These are phyloP conservation scores for Marasmius oreades DNA, from an alignment of 1,284 basidiomycete genomes.

Conservation along the genomic window DNA sequence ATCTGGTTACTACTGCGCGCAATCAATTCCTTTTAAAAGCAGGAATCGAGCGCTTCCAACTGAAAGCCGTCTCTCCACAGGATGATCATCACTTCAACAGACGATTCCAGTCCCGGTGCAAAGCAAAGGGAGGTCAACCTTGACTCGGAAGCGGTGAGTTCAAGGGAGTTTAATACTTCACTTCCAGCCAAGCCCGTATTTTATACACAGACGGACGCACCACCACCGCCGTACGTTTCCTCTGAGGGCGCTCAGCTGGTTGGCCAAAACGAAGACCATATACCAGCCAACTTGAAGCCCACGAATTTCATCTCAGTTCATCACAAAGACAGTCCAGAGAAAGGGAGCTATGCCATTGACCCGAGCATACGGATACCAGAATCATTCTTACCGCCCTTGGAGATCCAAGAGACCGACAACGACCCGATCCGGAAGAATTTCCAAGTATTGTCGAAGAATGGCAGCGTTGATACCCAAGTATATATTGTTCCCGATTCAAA, in stretches of 20 bases:
- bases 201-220: slow-evolving; percentile 9
- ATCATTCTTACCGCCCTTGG: not conserved
- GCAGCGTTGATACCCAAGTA: not conserved
- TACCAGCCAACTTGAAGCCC: slow-evolving; percentile 1
- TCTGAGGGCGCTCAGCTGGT: not conserved
- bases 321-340: not conserved
- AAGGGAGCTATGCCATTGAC: not conserved
- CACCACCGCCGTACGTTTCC: slow-evolving; percentile 18
- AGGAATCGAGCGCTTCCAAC: too few relatives aligned
- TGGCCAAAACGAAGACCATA: not conserved
- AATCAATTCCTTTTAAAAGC: too few relatives aligned
- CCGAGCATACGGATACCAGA: not conserved
- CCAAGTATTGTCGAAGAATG: not conserved
- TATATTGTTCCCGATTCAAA: not conserved
- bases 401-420: not conserved
- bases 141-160: not conserved
- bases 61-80: too few relatives aligned
- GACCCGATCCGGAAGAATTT: not conserved
- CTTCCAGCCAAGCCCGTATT: not conserved
- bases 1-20: too few relatives aligned
- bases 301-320: not conserved
- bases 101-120: too few relatives aligned
- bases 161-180: not conserved
- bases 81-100: too few relatives aligned
- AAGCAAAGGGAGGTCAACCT: not conserved